Evolutionary conservation across 176 grass and related monocot species (phyloP).

Genomic region (maize (Zea mays)): Zm-B73-REFERENCE-NAM-5.0 NC_050096.1:89573501-89574000

Average conservation of each 20-base stretch:
- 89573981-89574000: conserved; percentile 48
- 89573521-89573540: conserved; percentile 69
- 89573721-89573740: conserved; percentile 48
- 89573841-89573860: conserved; percentile 34
- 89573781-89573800: conserved; percentile 23
- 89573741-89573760: conserved; percentile 69
- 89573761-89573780: conserved; percentile 25
- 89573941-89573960: conserved; percentile 57
- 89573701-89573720: too few species aligned
- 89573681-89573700: too few species aligned
- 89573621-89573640: too few species aligned
- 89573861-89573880: conserved; percentile 42
- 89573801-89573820: conserved; percentile 42
- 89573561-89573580: conserved; percentile 49
- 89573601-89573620: too few species aligned
- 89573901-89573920: conserved; percentile 50
- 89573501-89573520: conserved; percentile 61
- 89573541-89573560: conserved; percentile 64
- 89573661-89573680: too few species aligned
- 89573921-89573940: conserved; percentile 58
- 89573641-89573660: too few species aligned
- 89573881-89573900: conserved; percentile 30
- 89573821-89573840: conserved; percentile 59
- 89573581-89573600: too few species aligned
- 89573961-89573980: conserved; percentile 34